Base-by-base conservation (phyloP, 768 basidiomycete species). In the Strobilomyces echinocephalus region DNA sequence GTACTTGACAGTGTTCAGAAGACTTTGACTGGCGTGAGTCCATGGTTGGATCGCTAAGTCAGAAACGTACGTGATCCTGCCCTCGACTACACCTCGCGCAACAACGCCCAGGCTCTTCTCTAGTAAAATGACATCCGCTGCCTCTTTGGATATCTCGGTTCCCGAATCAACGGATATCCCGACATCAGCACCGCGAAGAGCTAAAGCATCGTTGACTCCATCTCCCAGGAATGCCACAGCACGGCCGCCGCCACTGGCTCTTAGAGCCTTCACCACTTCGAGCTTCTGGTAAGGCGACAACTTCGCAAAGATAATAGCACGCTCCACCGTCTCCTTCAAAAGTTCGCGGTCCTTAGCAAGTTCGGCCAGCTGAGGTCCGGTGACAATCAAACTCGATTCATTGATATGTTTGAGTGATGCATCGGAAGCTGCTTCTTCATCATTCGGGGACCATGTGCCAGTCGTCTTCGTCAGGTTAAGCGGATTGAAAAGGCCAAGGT, bases 61-160 rank as follows among this genome's bases (percentile, higher is more conserved):
- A 33, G 12, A 40, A 55, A 58, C 69, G 11, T 59, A 68, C 67
- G 67, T 69, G 57, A 69, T 63, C 30, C 67, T 67, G 54, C 67
- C 67, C 48, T 69, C 69, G 10, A 70, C 53, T 24, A 69, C 63
- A 33, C 72, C 70, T 5, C 68, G 65, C 8, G 63, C 59, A 40
- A 71, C 68, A 9, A 73, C 70, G 7, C 24, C 63, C 31, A 73
- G 63, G 21, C 64, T 73, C 50, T 73, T 72, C 60, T 73, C 72
- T 20, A 72, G 53, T 9, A 73, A 48, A 44, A 72, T 72, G 36
- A 69, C 69, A 40, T 67, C 72, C 3, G 72, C 72, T 20, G 71
- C 72, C 46, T 72, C 72, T 53, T 72, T 72, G 14, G 71, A 70
- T 9, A 73, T 74, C 38, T 71, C 62, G 8, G 62, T 64, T 50